These are phyloP conservation scores for Neoconidiobolus thromboides DNA, from an alignment of 371 early-diverging fungal species.

Conservation along the genomic window DNA sequence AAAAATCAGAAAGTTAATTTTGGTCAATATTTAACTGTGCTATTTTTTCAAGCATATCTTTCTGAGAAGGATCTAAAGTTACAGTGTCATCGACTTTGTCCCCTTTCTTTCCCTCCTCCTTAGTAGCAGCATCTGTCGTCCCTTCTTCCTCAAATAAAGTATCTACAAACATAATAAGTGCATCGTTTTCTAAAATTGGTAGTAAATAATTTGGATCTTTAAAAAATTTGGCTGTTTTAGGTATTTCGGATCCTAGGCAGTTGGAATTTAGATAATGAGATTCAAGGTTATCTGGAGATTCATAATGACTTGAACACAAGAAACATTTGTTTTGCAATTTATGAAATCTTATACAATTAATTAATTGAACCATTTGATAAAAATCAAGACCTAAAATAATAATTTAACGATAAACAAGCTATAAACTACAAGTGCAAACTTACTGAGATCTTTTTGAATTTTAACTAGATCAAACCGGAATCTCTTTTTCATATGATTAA, in stretches of 20 bases:
- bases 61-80: no score
- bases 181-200: conserved; percentile 75
- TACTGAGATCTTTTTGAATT: conserved; percentile 28
- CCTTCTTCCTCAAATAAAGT: conserved; percentile 29
- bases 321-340: conserved; percentile 46
- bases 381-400: conserved; percentile 38
- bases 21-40: no score
- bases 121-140: no score
- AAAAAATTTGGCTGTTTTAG: conserved; percentile 37
- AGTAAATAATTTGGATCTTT: conserved; percentile 43
- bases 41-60: no score
- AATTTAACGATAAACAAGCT: not conserved
- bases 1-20: no score
- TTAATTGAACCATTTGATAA: conserved; percentile 60
- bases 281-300: conserved; percentile 19
- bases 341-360: conserved; percentile 74
- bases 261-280: conserved; percentile 29
- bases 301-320: conserved; percentile 34
- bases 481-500: conserved; percentile 45
- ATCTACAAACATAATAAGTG: conserved; percentile 58
- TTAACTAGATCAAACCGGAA: conserved; percentile 57
- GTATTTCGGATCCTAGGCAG: conserved; percentile 12
- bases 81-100: no score
- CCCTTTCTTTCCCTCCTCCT: no score
- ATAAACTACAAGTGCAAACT: not conserved